phyloP scores from a whole-genome alignment of 345 rosid species.

The Lumnitzera littorea region DNA sequence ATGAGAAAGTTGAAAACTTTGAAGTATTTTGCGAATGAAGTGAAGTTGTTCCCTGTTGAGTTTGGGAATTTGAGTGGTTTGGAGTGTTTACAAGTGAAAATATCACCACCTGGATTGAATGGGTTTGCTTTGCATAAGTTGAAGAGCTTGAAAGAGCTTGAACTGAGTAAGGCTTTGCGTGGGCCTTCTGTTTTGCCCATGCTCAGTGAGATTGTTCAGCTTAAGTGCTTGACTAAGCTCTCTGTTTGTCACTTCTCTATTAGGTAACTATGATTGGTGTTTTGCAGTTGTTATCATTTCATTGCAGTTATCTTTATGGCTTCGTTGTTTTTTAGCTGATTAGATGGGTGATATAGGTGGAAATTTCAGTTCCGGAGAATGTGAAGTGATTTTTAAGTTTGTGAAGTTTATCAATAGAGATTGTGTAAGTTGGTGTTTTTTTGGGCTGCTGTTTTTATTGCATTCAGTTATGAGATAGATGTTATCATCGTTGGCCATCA shows the following conservation, averaged over 20 bases:
- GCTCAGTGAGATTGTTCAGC: conserved; percentile 72
- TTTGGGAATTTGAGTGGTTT: conserved; percentile 57
- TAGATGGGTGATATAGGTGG: no score
- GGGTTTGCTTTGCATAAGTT: conserved; percentile 57
- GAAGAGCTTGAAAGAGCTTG: conserved; percentile 77
- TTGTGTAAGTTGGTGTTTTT: no score
- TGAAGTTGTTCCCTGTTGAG: conserved; percentile 68
- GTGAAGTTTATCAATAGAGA: no score
- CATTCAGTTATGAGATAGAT: no score
- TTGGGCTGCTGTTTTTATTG: no score
- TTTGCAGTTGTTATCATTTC: conserved; percentile 2
- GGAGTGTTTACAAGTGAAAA: conserved; percentile 80
- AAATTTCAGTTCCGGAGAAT: no score
- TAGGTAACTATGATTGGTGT: conserved; percentile 35
- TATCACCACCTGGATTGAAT: conserved; percentile 55
- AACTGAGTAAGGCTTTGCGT: conserved; percentile 62
- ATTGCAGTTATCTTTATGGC: background rate
- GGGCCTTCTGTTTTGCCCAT: conserved; percentile 67
- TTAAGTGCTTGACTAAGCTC: conserved; percentile 72
- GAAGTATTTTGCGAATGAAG: conserved; percentile 80
- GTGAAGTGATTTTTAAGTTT: no score
- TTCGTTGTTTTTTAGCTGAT: background rate
- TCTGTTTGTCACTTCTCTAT: conserved; percentile 89
- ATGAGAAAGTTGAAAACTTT: conserved; percentile 47
- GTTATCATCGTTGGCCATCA: no score